These are phyloP conservation scores for Letharia lupina DNA, from an alignment of 495 filamentous ascomycete species.

Conservation along the genomic window DNA sequence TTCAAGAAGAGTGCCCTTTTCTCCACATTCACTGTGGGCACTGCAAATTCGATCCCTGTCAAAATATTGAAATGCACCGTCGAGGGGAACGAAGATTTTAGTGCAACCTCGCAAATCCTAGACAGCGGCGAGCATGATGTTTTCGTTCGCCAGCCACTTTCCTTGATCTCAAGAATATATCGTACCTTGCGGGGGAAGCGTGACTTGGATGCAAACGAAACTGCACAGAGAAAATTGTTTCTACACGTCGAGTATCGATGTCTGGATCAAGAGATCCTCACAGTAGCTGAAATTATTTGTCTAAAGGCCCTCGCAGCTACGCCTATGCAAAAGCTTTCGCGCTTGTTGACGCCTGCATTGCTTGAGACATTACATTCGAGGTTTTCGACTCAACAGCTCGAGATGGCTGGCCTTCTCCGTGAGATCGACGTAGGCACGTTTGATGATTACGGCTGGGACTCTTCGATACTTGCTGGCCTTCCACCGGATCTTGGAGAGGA, in stretches of 20 bases:
- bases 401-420: constrained; percentile 39
- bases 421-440: constrained; percentile 39
- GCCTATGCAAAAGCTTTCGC: constrained; percentile 37
- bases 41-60: constrained; percentile 64
- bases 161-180: constrained; percentile 71
- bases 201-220: constrained; percentile 21
- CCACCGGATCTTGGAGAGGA: constrained; percentile 31
- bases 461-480: constrained; percentile 33
- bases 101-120: constrained; percentile 51
- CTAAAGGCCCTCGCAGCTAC: constrained; percentile 36
- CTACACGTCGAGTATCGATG: constrained; percentile 72
- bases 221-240: constrained; percentile 38
- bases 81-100: constrained; percentile 58
- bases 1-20: constrained; percentile 80
- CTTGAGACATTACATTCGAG: constrained; percentile 42
- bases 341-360: constrained; percentile 44
- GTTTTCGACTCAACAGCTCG: constrained; percentile 51
- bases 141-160: constrained; percentile 73
- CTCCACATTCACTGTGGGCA: constrained; percentile 81
- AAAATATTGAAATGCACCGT: constrained; percentile 64
- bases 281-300: constrained; percentile 39
- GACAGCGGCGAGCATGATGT: constrained; percentile 51
- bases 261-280: constrained; percentile 54
- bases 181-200: constrained; percentile 15
- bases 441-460: constrained; percentile 35